These are phyloP conservation scores for Xylariaceae sp. DNA, from an alignment of 2,329 filamentous ascomycete genomes.

Conservation along the genomic window DNA sequence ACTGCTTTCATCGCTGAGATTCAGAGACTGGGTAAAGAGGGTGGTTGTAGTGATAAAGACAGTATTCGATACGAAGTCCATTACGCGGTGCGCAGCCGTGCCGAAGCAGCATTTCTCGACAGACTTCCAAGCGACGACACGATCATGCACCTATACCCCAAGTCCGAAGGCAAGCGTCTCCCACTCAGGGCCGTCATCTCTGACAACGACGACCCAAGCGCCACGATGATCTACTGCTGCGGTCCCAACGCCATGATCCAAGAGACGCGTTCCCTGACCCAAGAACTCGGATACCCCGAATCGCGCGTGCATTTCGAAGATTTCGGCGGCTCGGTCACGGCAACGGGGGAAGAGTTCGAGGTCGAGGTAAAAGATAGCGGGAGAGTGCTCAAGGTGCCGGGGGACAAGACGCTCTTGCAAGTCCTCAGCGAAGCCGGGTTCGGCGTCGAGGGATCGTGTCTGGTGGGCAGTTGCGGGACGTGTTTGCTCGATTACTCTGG, in stretches of 20 bases:
- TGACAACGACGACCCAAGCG: conserved; percentile 17
- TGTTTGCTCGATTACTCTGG: conserved; percentile 29
- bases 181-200: conserved; percentile 35
- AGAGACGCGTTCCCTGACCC: conserved; percentile 18
- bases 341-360: conserved; percentile 30
- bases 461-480: conserved; percentile 29
- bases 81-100: conserved; percentile 26
- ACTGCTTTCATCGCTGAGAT: conserved; percentile 29
- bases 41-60: conserved; percentile 9
- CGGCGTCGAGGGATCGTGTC: conserved; percentile 29
- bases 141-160: conserved; percentile 27
- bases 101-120: conserved; percentile 27
- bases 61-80: conserved; percentile 24
- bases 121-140: conserved; percentile 21
- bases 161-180: conserved; percentile 22
- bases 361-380: conserved; percentile 24
- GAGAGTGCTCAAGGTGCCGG: conserved; percentile 23
- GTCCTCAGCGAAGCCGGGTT: conserved; percentile 31
- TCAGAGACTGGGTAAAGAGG: conserved; percentile 11
- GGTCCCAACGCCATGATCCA: conserved; percentile 24
- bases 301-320: conserved; percentile 27
- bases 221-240: conserved; percentile 32
- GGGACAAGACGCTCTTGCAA: conserved; percentile 28
- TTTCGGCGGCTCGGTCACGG: conserved; percentile 24
- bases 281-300: conserved; percentile 21